Base-by-base conservation (phyloP, 129 eudicot genomes). In the Artemisia annua region DNA sequence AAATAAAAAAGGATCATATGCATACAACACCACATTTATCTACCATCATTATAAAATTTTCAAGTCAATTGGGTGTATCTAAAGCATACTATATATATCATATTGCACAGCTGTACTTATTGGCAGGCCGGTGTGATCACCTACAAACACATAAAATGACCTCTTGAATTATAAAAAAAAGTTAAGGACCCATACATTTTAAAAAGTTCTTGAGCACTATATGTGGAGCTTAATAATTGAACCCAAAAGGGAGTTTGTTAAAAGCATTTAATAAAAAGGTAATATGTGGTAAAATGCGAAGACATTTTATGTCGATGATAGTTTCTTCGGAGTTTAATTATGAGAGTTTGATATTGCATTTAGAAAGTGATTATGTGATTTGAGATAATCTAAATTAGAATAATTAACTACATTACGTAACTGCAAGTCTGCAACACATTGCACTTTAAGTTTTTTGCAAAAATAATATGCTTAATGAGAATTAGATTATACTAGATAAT, bases 101-200 rank as follows among this genome's bases (percentile, higher is more conserved):
- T 44, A 55, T 63, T 43, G 72, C 62, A 71, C 73, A 78, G 73
- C 78, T 78, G 82, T 78, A 8, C 46, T 7, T 8, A 71, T 71
- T 63, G 63, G 82, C 67, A 63, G 60, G 65, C 48, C 43, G 32
- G 82, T 78, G 20, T 56, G 67, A 63, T 78, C 77, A 70, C 66
- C 24, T 35, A 71, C 12, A 72, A 78, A 71, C 72, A 63, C 72
- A 70, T 19, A 78, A 70, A 44, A 71, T 64, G 73, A 78, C 54
- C 67, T 59, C 24, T 51, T 51, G 48, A 35, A 70, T 77, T 56
- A 71, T 78, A 46, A 66, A 44, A 78, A 55, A 78, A 72, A 35
- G 73, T 20, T 48, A 63, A 78, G 78, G 78, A 65, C 78, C 73
- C 82, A 78, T 78, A 9, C 18, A 35, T 64, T 53, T 70, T 75